Evolutionary conservation across 2,329 filamentous ascomycete genomes (phyloP), one percentile per base, ranked within the genome.

Genomic region (Exophiala alcalophila): DNA sequence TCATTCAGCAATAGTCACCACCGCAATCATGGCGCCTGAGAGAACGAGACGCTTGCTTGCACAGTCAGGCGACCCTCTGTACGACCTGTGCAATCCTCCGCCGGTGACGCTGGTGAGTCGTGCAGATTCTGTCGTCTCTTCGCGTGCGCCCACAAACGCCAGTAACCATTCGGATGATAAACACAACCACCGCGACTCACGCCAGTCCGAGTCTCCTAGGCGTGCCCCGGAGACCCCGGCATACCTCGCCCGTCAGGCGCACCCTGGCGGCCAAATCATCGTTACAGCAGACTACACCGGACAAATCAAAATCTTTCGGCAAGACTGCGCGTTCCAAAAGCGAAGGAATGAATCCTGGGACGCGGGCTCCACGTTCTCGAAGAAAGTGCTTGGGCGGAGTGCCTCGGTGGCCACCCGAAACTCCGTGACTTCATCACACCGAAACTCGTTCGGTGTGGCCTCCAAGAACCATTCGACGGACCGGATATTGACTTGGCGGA

Each of bases 51-150:
- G 86, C 58, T 71, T 92, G 2, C 74, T 98, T 1, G 82, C 84
- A 36, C 76, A 78, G 10, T 94, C 89, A 0, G 86, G 87, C 41
- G 90, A 98, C 61, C 90, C 92, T 1, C 78, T 98, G n/a, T 98
- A 89, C 62, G 90, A 96, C 57, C 74, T 97, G 1, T 97, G 92
- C 71, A 97, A 97, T 56, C 92, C 92, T 4, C 92, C 91, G 0
- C 89, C 91, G 0, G 81, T 97, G 11, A 90, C 81, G 5, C 72
- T 97, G 12, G 73, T 90, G 49, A 89, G 84, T 53, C 76, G 82
- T 18, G 80, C 83, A 14, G 86, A 92, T 57, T 76, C 75, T 11
- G 61, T 66, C 36, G 61, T 65, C 4, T 74, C 73, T 1, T 76
- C 76, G 0, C 70, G 67, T 50, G 66, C 68, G 11, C 64, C 66